Percentiles rank a stretch among this genome's conserved stretches.
Conservation (phyloP, 495 filamentous ascomycete species). For the Aspergillus indologenus region DNA sequence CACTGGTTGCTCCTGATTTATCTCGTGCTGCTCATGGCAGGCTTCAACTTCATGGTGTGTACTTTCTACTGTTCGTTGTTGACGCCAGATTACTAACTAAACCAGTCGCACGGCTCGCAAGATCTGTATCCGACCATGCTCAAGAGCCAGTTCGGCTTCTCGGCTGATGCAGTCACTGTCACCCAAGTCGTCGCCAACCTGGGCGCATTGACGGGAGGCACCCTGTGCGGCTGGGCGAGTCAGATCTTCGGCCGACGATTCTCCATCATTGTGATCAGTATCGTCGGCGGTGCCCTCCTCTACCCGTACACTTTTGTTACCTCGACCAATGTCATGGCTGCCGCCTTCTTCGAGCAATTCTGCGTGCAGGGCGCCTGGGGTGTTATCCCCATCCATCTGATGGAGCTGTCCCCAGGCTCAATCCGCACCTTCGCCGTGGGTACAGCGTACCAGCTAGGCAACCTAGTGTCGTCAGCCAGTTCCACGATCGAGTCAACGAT, state of each 20-base stretch:
- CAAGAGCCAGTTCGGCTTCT: constrained; percentile 71
- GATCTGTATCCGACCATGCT: constrained; percentile 90
- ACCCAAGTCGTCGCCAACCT: constrained; percentile 84
- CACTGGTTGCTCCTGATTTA: constrained; percentile 81
- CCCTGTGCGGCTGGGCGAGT: constrained; percentile 68
- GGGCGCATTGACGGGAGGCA: constrained; percentile 77
- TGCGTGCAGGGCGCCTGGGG: constrained; percentile 87
- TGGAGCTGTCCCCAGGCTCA: constrained; percentile 78
- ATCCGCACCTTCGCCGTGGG: constrained; percentile 86
- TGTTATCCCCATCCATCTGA: constrained; percentile 79
- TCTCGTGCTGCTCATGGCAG: constrained; percentile 80
- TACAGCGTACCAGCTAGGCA: constrained; percentile 81
- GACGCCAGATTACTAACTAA: background rate
- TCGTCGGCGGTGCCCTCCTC: constrained; percentile 73
- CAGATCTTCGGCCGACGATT: constrained; percentile 83
- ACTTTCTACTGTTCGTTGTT: background rate
- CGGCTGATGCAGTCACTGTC: constrained; percentile 67
- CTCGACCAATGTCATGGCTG: constrained; percentile 62
- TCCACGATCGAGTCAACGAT: constrained; percentile 83
- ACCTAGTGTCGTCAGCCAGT: constrained; percentile 74
- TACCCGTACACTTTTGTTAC: constrained; percentile 79
- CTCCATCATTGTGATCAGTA: constrained; percentile 71
- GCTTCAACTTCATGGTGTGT: constrained; percentile 79
- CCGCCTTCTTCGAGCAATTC: constrained; percentile 91
- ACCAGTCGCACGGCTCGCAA: constrained; percentile 79